Evolutionary conservation across 208 protist species (phyloP), one percentile per base, ranked within the genome.

Genomic region (Wallacemonas sp.): DNA sequence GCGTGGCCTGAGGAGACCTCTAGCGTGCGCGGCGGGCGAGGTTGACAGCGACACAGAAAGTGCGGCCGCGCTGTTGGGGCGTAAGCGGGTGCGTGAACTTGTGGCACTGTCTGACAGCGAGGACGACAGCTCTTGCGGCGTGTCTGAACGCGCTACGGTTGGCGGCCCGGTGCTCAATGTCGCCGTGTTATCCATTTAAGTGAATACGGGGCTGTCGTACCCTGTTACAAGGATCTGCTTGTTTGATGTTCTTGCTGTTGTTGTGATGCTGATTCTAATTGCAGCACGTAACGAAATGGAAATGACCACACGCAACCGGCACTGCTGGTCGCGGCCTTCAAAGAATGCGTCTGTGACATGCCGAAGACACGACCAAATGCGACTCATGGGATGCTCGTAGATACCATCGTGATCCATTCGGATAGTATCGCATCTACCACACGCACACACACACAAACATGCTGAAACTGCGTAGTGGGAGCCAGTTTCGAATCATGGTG

Each of bases 11-110:
- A 8, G 9, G 17, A 49, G 44, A 8, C 17, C 8, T 58, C 28
- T 33, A 58, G 28, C 14, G 51, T 9, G 34, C 24, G 11, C 6
- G 14, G 28, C 5, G 4, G 59, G 68, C 11, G 46, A 66, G 0
- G 55, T 65, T 21, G 44, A 60, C 3, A 27, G 12, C 22, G n/a
- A 2, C n/a, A 46, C 1, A 4, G 12, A 36, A 21, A 1, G 4
- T 2, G 36, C 21, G 41, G 26, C 24, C 12, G 27, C 21, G 14
- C 0, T 47, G 6, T 3, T 62, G 38, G 38, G 24, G 28, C 19
- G 9, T 4, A 77, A 81, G 44, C 45, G 70, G 22, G 22, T 41
- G 17, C 75, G 75, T 15, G n/a, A 42, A 3, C 19, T 33, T 39
- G 24, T 66, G 19, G 62, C 62, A 15, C 59, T 51, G 2, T 26